Base-by-base conservation (phyloP, 768 basidiomycete genomes). In the Suillus luteus region DNA sequence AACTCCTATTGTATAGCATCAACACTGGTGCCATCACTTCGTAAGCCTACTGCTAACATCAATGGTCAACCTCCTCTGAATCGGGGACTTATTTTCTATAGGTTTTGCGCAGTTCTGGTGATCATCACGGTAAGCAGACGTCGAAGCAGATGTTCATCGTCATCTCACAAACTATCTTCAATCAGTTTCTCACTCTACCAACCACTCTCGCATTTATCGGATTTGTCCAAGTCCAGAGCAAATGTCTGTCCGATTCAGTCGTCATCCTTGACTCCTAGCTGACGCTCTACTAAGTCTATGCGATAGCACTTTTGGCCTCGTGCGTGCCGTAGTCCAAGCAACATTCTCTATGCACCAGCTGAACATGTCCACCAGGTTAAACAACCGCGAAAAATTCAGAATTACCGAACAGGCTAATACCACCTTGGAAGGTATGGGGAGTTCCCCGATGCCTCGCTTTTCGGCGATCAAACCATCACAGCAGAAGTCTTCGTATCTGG, bases 1-100 rank as follows among this genome's bases (percentile, higher is more conserved):
- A 43, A 5, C 52, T 70, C 19, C 62, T 70, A 6, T n/a, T 70
- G 31, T 70, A 70, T 55, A 70, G 51, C 15, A 60, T 70, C 58
- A 65, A 68, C 35, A 68, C 68, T 6, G 67, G 66, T 14, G 64
- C 51, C 1, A 24, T 67, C 33, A 68, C 68, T 0, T 69, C 65
- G 65, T 69, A 37, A 62, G 54, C 57, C 19, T n/a, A 27, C 35
- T n/a, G 10, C 35, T 7, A 35, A 35, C 8, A 35, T 35, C 9
- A 22, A 52, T 12, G 3, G 17, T 52, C 9, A 12, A 54, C 31
- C 27, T 2, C 10, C 10, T 19, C 31, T 27, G 62, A 22, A 6
- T n/a, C 33, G 8, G 33, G 6, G 33, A 8, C 33, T 62, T 51
- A 61, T 33, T 48, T 12, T 12, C n/a, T 8, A 10, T 41, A 68